A percentile compares a stretch with the other conserved stretches of the same genome.
Evolutionary conservation across 768 basidiomycete species (phyloP).

Genomic region (Serpula lacrymans): DNA sequence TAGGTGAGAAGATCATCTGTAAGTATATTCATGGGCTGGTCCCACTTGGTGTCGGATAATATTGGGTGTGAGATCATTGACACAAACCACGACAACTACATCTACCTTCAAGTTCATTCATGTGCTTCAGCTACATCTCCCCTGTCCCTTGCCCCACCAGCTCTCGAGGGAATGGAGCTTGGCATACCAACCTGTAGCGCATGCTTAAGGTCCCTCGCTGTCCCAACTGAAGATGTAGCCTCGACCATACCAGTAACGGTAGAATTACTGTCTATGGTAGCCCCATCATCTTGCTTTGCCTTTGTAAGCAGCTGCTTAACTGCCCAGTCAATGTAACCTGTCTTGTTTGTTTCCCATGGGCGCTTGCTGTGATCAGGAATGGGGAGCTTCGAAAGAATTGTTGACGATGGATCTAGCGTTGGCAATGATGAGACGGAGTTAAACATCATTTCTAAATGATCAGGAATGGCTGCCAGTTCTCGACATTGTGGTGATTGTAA

Average conservation of each 20-base stretch:
- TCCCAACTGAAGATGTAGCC: slow-evolving; percentile 15
- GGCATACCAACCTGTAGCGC: too few species aligned
- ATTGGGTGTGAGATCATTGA: too few species aligned
- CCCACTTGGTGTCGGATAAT: too few species aligned
- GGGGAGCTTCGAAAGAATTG: slow-evolving; percentile 27
- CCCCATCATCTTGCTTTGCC: slow-evolving; percentile 17
- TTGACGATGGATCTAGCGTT: slow-evolving; percentile 35
- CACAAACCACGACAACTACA: too few species aligned
- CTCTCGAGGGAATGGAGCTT: too few species aligned
- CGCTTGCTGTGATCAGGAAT: slow-evolving; percentile 61
- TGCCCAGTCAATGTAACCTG: slow-evolving; percentile 80
- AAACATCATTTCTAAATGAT: slow-evolving; percentile 43
- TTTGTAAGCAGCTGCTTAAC: slow-evolving; percentile 47
- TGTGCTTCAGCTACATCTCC: too few species aligned
- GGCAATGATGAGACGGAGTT: slow-evolving; percentile 48
- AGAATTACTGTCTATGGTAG: slow-evolving; percentile 14
- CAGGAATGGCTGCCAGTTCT: slow-evolving; percentile 38
- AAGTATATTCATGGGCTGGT: too few species aligned
- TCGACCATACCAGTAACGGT: slow-evolving; percentile 18
- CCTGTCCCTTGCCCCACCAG: too few species aligned
- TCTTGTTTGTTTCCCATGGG: slow-evolving; percentile 72
- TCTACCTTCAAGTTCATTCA: too few species aligned
- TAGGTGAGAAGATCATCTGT: too few species aligned
- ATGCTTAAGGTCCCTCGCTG: slow-evolving; percentile 14
- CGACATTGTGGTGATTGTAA: slow-evolving; percentile 39